phyloP scores from a whole-genome alignment of 352 stramenopile genomes.

The Phytophthora cactorum region DNA sequence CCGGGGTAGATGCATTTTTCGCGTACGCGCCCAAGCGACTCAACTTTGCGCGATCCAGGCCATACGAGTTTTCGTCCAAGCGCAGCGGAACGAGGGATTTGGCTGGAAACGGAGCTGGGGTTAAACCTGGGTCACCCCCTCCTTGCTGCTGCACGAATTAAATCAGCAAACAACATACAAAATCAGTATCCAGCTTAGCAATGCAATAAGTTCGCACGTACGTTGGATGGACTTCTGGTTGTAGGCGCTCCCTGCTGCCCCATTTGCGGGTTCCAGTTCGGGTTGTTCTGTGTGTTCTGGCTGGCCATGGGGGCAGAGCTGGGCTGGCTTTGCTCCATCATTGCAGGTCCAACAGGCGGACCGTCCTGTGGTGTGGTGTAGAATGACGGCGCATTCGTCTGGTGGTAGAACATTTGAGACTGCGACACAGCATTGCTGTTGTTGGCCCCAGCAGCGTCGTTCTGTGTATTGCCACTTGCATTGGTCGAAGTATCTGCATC shows the following conservation, averaged over 20 bases:
- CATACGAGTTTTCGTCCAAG: slow-evolving; percentile 68
- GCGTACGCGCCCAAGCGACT: slow-evolving; percentile 59
- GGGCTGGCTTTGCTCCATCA: slow-evolving; percentile 43
- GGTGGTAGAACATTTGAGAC: slow-evolving; percentile 68
- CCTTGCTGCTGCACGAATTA: slow-evolving; percentile 27
- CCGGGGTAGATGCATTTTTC: slow-evolving; percentile 64
- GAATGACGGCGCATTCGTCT: slow-evolving; percentile 64
- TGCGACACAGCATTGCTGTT: slow-evolving; percentile 39
- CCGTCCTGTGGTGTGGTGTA: slow-evolving; percentile 58
- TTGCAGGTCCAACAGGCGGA: slow-evolving; percentile 39
- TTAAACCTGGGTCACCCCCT: slow-evolving; percentile 49
- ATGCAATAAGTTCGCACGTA: slow-evolving; percentile 23
- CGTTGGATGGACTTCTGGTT: slow-evolving; percentile 26
- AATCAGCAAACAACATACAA: slow-evolving; percentile 3
- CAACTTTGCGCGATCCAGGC: slow-evolving; percentile 53
- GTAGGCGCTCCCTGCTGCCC: slow-evolving; percentile 22
- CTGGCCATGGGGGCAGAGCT: slow-evolving; percentile 23
- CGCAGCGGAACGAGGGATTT: slow-evolving; percentile 66
- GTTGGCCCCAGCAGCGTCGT: slow-evolving; percentile 15
- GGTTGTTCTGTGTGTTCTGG: slow-evolving; percentile 29
- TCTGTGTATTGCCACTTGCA: slow-evolving; percentile 9
- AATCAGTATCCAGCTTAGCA: slow-evolving; percentile 4
- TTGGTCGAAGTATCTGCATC: slow-evolving; percentile 7
- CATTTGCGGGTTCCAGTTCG: slow-evolving; percentile 37
- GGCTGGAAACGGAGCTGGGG: slow-evolving; percentile 60